Percentiles rank a stretch among this genome's conserved stretches.
Evolutionary conservation across 2,329 filamentous ascomycete species (phyloP).

Genomic region (Xylariomycetidae sp.): DNA sequence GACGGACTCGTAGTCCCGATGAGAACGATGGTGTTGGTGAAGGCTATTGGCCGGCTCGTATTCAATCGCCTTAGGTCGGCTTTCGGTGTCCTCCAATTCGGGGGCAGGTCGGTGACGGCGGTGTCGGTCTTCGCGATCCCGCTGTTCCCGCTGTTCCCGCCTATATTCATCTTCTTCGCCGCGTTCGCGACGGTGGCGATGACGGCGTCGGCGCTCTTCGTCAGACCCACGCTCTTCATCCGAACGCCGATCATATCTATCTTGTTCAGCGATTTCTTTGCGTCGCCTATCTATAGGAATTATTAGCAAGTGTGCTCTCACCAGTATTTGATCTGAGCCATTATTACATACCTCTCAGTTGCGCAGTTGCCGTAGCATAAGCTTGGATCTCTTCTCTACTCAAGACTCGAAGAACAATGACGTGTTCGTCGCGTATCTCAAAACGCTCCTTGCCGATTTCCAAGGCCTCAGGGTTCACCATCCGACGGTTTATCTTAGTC

Average conservation of each 20-base stretch:
- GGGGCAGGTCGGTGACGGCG: constrained; percentile 14
- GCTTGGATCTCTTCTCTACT: constrained; percentile 86
- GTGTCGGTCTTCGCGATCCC: constrained; percentile 21
- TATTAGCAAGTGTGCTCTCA: constrained; percentile 25
- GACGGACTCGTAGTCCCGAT: constrained; percentile 18
- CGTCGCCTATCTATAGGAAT: constrained; percentile 31
- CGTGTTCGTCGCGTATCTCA: constrained; percentile 87
- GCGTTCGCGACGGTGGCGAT: constrained; percentile 23
- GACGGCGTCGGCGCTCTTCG: constrained; percentile 24
- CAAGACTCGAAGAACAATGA: constrained; percentile 85
- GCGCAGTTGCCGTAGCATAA: constrained; percentile 75
- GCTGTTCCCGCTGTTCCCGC: constrained; percentile 7
- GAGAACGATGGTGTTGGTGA: constrained; percentile 14
- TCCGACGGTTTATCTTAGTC: constrained; percentile 85
- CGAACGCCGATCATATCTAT: constrained; percentile 14
- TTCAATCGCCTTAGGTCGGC: constrained; percentile 21
- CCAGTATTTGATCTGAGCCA: background rate
- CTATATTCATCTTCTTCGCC: constrained; percentile 24
- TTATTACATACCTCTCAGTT: constrained; percentile 65
- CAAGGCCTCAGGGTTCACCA: constrained; percentile 86
- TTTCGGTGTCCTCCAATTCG: constrained; percentile 19
- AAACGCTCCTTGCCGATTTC: constrained; percentile 85
- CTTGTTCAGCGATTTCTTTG: constrained; percentile 35
- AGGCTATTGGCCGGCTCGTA: constrained; percentile 15
- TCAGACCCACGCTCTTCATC: constrained; percentile 24